phyloP scores from a whole-genome alignment of 306 rosid species.

The Prunus fruticosa region DNA sequence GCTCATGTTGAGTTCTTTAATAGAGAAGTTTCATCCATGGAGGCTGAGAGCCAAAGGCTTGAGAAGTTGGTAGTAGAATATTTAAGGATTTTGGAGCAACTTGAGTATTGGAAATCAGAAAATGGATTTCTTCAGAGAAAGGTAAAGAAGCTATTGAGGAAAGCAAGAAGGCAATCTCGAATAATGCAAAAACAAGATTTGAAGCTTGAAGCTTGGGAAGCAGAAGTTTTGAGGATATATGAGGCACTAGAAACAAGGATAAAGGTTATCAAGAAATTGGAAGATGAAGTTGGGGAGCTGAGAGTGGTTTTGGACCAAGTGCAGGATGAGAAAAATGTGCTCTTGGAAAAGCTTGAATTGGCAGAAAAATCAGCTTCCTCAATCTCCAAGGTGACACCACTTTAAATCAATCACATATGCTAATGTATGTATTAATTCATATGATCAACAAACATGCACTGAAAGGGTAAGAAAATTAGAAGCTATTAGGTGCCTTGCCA shows the following conservation, averaged over 20 bases:
- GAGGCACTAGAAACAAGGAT: constrained; percentile 40
- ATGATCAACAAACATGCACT: background rate
- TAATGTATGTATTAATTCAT: background rate
- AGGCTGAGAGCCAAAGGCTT: constrained; percentile 41
- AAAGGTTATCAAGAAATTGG: constrained; percentile 32
- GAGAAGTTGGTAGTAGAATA: constrained; percentile 35
- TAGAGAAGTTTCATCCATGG: constrained; percentile 45
- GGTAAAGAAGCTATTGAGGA: constrained; percentile 42
- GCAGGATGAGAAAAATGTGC: constrained; percentile 49
- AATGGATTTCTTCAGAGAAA: constrained; percentile 43
- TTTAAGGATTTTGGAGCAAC: constrained; percentile 33
- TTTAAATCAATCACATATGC: background rate
- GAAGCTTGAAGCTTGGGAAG: constrained; percentile 51
- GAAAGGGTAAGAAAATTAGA: background rate
- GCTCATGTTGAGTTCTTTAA: constrained; percentile 52
- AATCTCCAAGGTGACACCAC: constrained; percentile 35
- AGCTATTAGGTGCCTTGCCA: too few relatives aligned
- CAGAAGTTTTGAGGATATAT: constrained; percentile 35
- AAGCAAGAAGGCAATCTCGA: constrained; percentile 41
- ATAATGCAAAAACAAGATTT: constrained; percentile 33
- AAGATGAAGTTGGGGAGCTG: constrained; percentile 49
- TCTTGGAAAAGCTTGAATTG: constrained; percentile 39
- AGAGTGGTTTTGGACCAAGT: constrained; percentile 30
- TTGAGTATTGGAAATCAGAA: constrained; percentile 50
- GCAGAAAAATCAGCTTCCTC: constrained; percentile 33